A percentile compares a stretch with the other conserved stretches of the same genome.
Evolutionary conservation across 768 basidiomycete species (phyloP).

Genomic region (Boletus bicolor): DNA sequence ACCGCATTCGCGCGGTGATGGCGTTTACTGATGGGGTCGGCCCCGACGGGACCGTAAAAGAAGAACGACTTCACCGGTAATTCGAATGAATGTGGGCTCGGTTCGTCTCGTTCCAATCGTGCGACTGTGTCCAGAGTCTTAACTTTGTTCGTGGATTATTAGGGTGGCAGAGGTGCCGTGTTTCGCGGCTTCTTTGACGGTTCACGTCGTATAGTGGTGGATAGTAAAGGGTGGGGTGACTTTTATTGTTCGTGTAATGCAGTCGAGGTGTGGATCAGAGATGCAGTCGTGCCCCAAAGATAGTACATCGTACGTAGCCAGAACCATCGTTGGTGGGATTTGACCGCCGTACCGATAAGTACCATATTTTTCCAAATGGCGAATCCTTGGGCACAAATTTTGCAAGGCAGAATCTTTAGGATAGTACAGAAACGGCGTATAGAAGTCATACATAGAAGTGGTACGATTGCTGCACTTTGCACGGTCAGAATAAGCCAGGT

Average conservation of each 20-base stretch:
- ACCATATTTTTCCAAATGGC: too few species aligned
- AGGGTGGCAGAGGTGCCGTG: slow-evolving; percentile 33
- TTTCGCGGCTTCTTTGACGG: slow-evolving; percentile 49
- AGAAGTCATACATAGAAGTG: too few species aligned
- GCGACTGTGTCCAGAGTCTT: not conserved
- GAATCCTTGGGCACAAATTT: too few species aligned
- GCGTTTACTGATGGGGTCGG: not conserved
- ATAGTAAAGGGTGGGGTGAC: slow-evolving; percentile 58
- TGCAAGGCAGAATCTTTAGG: too few species aligned
- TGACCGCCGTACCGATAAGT: too few species aligned
- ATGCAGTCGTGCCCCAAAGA: not conserved
- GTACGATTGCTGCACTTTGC: too few species aligned
- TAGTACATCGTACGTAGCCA: not conserved
- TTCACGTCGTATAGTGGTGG: slow-evolving; percentile 43
- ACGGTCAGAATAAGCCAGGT: too few species aligned
- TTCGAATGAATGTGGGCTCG: slow-evolving; percentile 63
- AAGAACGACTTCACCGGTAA: slow-evolving; percentile 27
- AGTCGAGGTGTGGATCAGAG: slow-evolving; percentile 59
- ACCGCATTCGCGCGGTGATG: not conserved
- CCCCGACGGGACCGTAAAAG: not conserved
- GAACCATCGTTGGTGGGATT: too few species aligned
- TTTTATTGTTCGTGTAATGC: slow-evolving; percentile 57
- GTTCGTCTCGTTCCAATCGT: slow-evolving; percentile 38
- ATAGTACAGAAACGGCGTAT: too few species aligned
- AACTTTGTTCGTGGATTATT: slow-evolving; percentile 13